Percentiles rank a stretch among this genome's conserved stretches.
phyloP scores from a whole-genome alignment of 1,284 basidiomycete species.

The Pseudozyma thailandica region DNA sequence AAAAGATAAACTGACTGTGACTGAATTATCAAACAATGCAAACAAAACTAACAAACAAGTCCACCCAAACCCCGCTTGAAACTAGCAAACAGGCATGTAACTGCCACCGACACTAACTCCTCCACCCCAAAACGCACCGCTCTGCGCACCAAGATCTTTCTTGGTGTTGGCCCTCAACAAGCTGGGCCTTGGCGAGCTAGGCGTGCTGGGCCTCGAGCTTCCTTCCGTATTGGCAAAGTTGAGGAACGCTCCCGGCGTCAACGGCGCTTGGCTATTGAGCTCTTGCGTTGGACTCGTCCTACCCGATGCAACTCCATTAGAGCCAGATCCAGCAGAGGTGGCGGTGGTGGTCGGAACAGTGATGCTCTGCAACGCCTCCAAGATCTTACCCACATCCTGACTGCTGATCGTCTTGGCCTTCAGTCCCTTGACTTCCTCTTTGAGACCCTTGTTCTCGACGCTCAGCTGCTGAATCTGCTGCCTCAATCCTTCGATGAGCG shows the following conservation, averaged over 20 bases:
- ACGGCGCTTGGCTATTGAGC: slow-evolving; percentile 3
- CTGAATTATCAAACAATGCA: too few relatives aligned
- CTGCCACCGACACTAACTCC: slow-evolving; percentile 30
- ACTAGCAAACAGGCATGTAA: slow-evolving; percentile 53
- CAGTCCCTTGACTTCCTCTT: slow-evolving; percentile 65
- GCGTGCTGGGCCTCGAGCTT: neutral
- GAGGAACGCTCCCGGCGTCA: slow-evolving; percentile 40
- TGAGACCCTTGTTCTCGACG: slow-evolving; percentile 83
- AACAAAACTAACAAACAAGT: too few relatives aligned
- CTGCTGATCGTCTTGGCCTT: slow-evolving; percentile 75
- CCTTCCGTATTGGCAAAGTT: slow-evolving; percentile 28
- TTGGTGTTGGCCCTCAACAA: slow-evolving; percentile 51
- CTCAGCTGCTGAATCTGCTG: slow-evolving; percentile 82
- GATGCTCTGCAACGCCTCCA: slow-evolving; percentile 80
- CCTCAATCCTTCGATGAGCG: slow-evolving; percentile 86
- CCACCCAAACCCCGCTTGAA: too few relatives aligned
- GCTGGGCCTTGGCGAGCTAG: slow-evolving; percentile 34
- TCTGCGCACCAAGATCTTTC: slow-evolving; percentile 48
- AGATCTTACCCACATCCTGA: slow-evolving; percentile 58
- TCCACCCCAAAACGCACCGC: slow-evolving; percentile 52
- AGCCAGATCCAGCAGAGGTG: neutral
- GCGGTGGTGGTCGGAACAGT: slow-evolving; percentile 66
- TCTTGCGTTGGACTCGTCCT: slow-evolving; percentile 25
- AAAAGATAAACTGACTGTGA: too few relatives aligned
- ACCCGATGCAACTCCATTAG: slow-evolving; percentile 11